Evolutionary conservation across 2,329 filamentous ascomycete species (phyloP), one percentile per base, ranked within the genome.

Genomic region (Claviceps spartinae): DNA sequence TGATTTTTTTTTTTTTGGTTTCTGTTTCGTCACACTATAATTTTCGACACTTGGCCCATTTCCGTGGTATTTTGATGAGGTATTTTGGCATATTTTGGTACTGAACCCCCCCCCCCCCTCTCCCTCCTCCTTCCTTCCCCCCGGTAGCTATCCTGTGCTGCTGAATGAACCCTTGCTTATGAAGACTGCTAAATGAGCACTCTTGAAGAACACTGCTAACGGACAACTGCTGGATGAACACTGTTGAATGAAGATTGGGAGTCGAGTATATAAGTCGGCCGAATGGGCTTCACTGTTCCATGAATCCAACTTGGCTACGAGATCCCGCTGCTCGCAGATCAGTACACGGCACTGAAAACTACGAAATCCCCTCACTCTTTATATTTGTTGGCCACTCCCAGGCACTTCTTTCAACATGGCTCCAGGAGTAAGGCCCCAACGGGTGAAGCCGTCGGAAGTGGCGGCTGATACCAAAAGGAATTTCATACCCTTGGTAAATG

Each of bases 391-490:
- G 6, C 30, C 24, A 22, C 41, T 20, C 22, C 41, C 11, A 16
- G 38, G 13, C n/a, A n/a, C 36, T 18, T 34, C 45, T 48, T 43
- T 48, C 50, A 53, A 45, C 34, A 69, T 69, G 67, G 62, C 62
- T 42, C 61, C 66, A 22, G 52, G 55, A 36, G 58, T 63, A 44
- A 67, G 59, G 56, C 60, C 64, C 34, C 61, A 61, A 53, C 61
- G 62, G 36, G 62, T 67, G 48, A 62, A 63, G 60, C 67, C 67
- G 36, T 67, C 82, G 42, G 83, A 88, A 57, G 79, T 88, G 51
- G 85, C 85, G 51, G 77, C 80, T 26, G 83, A 87, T 63, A 84
- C 83, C n/a, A 86, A 86, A 66, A 77, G 74, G 59, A 75, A 76
- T 54, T 85, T 82, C 62, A 82, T 87, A 57, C 83, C 84, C 16